Conservation (phyloP, 2,329 filamentous ascomycete genomes). For the Phaeosphaeria sp. region DNA sequence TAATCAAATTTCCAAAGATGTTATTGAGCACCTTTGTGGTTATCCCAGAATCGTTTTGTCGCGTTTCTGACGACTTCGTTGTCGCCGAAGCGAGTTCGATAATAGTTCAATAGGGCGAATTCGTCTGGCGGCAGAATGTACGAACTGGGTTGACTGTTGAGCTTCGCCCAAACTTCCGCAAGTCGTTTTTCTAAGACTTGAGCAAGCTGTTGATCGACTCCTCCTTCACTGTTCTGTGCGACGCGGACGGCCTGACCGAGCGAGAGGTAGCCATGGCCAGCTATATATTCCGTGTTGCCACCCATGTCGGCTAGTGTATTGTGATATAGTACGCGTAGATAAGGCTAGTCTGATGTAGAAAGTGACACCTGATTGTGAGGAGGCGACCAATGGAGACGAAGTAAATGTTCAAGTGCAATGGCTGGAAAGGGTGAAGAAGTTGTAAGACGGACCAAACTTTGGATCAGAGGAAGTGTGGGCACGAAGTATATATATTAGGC, state of each 20-base stretch:
- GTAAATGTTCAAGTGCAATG: neutral
- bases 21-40: conserved; percentile 45
- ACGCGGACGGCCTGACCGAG: conserved; percentile 75
- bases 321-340: conserved; percentile 30
- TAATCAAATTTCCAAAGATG: neutral
- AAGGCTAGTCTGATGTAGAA: conserved; percentile 35
- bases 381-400: neutral
- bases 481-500: conserved; percentile 37
- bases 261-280: conserved; percentile 51
- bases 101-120: conserved; percentile 88
- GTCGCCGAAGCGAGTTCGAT: conserved; percentile 69
- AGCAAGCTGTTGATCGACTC: conserved; percentile 67
- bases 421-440: neutral
- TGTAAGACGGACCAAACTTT: neutral
- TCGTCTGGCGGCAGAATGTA: conserved; percentile 80
- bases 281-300: conserved; percentile 49
- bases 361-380: conserved; percentile 9
- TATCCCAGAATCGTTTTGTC: conserved; percentile 64
- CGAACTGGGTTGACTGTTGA: conserved; percentile 68
- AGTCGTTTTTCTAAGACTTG: conserved; percentile 67
- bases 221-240: conserved; percentile 75
- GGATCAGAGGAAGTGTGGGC: conserved; percentile 27
- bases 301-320: conserved; percentile 45
- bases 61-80: conserved; percentile 58
- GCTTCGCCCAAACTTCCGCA: conserved; percentile 69